Evolutionary conservation across 495 filamentous ascomycete species (phyloP).

Genomic region (Copromyces sp.): DNA sequence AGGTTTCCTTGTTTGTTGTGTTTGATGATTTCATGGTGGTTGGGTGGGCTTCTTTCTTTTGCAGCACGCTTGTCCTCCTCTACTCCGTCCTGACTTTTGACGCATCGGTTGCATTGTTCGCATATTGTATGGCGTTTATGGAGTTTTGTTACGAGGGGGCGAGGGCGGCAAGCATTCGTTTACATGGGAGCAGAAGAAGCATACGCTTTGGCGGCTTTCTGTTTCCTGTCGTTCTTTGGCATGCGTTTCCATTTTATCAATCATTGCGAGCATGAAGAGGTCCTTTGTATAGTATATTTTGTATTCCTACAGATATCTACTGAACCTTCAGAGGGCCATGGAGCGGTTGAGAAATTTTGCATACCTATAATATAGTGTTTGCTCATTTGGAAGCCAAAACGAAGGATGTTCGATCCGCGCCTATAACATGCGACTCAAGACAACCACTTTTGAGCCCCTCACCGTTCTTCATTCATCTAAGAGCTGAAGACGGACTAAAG

Average conservation of each 20-base stretch:
- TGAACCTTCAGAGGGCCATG: neutral
- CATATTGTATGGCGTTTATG: slow-evolving; percentile 2
- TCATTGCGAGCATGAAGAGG: neutral
- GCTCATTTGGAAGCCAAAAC: neutral
- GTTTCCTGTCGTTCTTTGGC: neutral
- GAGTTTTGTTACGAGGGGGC: neutral
- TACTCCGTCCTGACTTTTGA: neutral
- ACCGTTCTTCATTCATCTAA: neutral
- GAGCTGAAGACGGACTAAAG: neutral
- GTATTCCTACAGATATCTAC: neutral
- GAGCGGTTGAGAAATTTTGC: neutral
- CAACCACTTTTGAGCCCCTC: neutral
- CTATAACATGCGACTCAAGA: neutral
- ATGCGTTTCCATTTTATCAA: neutral
- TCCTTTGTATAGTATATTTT: neutral
- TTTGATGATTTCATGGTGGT: neutral
- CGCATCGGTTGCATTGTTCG: neutral
- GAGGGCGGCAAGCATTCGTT: neutral
- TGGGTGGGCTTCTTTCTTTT: neutral
- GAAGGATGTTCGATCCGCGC: neutral
- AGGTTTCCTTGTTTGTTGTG: neutral
- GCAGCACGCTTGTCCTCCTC: neutral
- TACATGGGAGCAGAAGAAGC: neutral
- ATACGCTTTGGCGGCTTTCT: neutral
- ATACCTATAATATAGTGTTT: neutral